Evolutionary conservation across 1,139 yeast species (phyloP).

Genomic region (Waltiozyma sp.): DNA sequence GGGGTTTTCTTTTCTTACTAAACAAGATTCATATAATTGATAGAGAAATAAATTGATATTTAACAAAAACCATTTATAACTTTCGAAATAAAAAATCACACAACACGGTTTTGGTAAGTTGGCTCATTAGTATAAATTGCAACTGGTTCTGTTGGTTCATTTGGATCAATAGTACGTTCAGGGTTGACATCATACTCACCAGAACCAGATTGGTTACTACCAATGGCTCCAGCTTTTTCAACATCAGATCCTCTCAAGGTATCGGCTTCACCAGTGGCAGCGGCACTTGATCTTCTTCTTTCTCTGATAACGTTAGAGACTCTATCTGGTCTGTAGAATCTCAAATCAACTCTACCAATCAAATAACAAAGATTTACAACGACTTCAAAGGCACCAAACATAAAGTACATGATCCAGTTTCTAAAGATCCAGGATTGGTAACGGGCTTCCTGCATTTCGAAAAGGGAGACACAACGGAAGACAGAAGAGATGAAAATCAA

Average conservation of each 20-base stretch:
- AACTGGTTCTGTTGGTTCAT: no score
- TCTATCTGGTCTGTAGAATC: conserved; percentile 70
- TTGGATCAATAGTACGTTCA: no score
- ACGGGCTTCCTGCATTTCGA: conserved; percentile 25
- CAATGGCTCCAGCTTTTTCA: not conserved
- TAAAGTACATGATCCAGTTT: conserved; percentile 53
- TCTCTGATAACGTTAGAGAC: conserved; percentile 15
- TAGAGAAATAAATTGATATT: no score
- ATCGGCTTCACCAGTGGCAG: not conserved
- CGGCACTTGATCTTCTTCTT: not conserved
- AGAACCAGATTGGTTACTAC: not conserved
- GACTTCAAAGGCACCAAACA: conserved; percentile 58
- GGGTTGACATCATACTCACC: not conserved
- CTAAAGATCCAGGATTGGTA: conserved; percentile 32
- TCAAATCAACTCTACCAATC: conserved; percentile 55
- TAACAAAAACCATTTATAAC: no score
- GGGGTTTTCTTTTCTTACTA: no score
- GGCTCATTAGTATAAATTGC: no score
- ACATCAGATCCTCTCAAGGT: not conserved
- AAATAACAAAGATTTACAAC: conserved; percentile 44
- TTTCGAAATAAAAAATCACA: no score
- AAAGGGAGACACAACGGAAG: conserved; percentile 47
- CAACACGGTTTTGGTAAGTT: no score
- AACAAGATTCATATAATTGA: no score
- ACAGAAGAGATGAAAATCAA: conserved; percentile 46